phyloP scores from a whole-genome alignment of 306 rosid genomes.

The Malus sylvestris region DNA sequence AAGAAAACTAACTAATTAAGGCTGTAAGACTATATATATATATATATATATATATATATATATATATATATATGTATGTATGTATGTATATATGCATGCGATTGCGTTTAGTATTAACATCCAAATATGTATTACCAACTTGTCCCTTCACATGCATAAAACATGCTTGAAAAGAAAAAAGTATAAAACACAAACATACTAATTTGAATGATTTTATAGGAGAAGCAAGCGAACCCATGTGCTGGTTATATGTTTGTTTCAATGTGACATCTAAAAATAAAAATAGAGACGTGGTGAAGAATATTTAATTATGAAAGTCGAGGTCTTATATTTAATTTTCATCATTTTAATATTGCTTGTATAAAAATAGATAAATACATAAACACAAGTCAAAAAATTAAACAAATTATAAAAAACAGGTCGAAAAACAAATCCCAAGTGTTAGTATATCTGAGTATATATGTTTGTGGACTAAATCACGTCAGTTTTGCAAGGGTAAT shows the following conservation, averaged over 20 bases:
- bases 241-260: slow-evolving; percentile 21
- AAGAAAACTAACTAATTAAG: not conserved
- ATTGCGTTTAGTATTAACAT: not conserved
- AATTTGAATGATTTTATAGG: not conserved
- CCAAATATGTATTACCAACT: not conserved
- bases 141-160: not conserved
- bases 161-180: not conserved
- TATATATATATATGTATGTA: no score
- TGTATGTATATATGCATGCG: not conserved
- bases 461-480: not conserved
- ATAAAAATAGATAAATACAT: not conserved
- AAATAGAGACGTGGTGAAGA: slow-evolving; percentile 4
- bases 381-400: not conserved
- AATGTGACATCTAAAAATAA: slow-evolving; percentile 13
- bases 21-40: not conserved
- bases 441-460: not conserved
- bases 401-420: not conserved
- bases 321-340: not conserved
- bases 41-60: not conserved
- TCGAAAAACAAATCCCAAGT: no score
- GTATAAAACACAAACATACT: not conserved
- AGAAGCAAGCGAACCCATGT: slow-evolving; percentile 15
- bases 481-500: not conserved
- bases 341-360: no score
- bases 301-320: no score